Evolutionary conservation across 2,329 filamentous ascomycete species (phyloP), one percentile per base, ranked within the genome.

Genomic region (Myriosclerotinia scirpicola): DNA sequence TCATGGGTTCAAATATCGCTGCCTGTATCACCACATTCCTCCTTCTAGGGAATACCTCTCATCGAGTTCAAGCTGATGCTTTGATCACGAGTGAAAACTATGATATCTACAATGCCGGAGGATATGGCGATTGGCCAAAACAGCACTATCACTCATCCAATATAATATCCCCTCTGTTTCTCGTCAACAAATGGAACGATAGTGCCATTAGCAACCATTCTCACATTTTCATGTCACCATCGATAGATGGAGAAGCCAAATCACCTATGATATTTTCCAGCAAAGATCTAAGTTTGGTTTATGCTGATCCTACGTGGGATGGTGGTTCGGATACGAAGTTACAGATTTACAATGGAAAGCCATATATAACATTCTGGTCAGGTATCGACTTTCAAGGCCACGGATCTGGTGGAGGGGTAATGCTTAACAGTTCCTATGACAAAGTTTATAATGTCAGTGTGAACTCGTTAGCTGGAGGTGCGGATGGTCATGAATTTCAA

Each of bases 211-310:
- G 61, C 61, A 64, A 64, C 6, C 14, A 30, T 44, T 64, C 61
- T 14, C 52, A 64, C 40, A 64, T 64, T n/a, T 64, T 64, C n/a
- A 64, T 64, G 52, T 42, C 61, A n/a, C 61, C 61, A 22, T 55
- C 38, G 3, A 17, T 55, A 26, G 61, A 44, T 1, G 61, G 40
- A 48, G 50, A 64, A 38, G 61, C 30, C 7, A 54, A 20, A 17
- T 44, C 40, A 9, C 61, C 52, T 5, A 55, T 55, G 38, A 55
- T 64, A 38, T 48, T 64, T 44, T 64, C 52, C 6, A 55, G 52
- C 40, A 64, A 64, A 55, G 61, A 64, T 64, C n/a, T 64, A 22
- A 63, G 61, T 55, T 36, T 64, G 26, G 61, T 64, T 14, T 64
- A 64, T n/a, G 61, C 61, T 12, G 61, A 55, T 48, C 7, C 40